Conservation (phyloP, 495 filamentous ascomycete species). For the Penicillium cosmopolitanum region DNA sequence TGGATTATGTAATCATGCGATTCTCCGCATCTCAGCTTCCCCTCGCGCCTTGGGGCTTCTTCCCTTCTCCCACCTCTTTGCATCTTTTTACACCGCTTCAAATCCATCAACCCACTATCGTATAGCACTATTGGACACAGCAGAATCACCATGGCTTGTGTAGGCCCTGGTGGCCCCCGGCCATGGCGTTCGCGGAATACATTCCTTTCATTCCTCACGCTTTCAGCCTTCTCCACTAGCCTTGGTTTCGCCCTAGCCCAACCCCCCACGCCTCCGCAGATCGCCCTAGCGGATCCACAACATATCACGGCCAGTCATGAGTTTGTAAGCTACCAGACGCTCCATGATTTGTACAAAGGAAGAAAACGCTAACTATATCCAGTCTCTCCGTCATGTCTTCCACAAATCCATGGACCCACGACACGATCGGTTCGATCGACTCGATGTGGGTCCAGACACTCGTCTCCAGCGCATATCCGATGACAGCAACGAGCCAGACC, state of each 20-base stretch:
- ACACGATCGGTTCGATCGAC: constrained; percentile 64
- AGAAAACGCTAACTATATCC: constrained; percentile 19
- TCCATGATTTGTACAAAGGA: not conserved
- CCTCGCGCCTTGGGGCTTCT: not conserved
- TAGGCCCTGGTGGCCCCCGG: not conserved
- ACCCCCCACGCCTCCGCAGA: not conserved
- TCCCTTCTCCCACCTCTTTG: not conserved
- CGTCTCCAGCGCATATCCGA: constrained; percentile 66
- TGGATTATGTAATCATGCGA: not conserved
- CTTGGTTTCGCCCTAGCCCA: not conserved
- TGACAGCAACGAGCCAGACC: constrained; percentile 55
- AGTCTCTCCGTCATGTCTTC: constrained; percentile 87
- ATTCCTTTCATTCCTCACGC: not conserved
- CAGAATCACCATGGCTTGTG: not conserved
- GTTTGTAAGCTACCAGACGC: constrained; percentile 37
- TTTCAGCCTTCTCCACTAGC: not conserved
- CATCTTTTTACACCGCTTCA: not conserved
- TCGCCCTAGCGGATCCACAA: not conserved
- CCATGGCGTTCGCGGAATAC: not conserved
- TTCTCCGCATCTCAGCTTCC: not conserved
- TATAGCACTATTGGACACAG: not conserved
- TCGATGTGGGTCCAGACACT: constrained; percentile 70
- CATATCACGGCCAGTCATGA: constrained; percentile 30
- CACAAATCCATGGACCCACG: constrained; percentile 74
- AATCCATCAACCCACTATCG: not conserved